Evolutionary conservation across 1,139 yeast species (phyloP), one percentile per base, ranked within the genome.

Genomic region (Suhomyces choctaworum): DNA sequence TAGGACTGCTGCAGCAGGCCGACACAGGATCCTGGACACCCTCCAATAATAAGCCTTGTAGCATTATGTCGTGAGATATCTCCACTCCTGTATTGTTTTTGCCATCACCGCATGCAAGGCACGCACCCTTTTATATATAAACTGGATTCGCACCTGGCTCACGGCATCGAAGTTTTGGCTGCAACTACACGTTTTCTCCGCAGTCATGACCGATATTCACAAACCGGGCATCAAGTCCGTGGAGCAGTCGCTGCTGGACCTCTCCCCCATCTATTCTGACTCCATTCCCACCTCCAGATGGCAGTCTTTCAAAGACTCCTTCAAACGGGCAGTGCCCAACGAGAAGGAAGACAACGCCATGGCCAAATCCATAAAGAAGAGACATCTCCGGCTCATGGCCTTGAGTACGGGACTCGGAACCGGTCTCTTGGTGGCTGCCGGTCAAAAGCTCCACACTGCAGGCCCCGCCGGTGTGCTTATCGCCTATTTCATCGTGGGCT

Each of bases 381-480:
- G 48, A 23, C 70, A 64, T 41, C 51, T 64, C 36, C 49, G 63
- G 16, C 52, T 63, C 27, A 60, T 62, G 44, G 64, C 68, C 7
- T 52, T 64, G 34, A 56, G 63, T 35, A 54, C 64, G 25, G 69
- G 70, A 8, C 47, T 63, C 31, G 70, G 70, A 15, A 64, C 70
- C 13, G 70, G 70, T 16, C 55, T 64, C 33, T 54, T 63, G 47
- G 69, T 63, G 19, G 69, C 66, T 2, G 53, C 64, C 5, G 68
- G 66, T 20, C 47, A 53, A 27, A 64, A 62, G 39, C 55, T 64
- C 42, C 45, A 59, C 15, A 40, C 47, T 9, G 68, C 66, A 4
- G 70, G 70, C 9, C 70, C 70, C 2, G 53, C 62, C 20, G 59
- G 62, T 30, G 50, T 64, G 21, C 48, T 64, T 31, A 50, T 64